Conservation (phyloP, 2,329 filamentous ascomycete genomes). For the Diplodia seriata region DNA sequence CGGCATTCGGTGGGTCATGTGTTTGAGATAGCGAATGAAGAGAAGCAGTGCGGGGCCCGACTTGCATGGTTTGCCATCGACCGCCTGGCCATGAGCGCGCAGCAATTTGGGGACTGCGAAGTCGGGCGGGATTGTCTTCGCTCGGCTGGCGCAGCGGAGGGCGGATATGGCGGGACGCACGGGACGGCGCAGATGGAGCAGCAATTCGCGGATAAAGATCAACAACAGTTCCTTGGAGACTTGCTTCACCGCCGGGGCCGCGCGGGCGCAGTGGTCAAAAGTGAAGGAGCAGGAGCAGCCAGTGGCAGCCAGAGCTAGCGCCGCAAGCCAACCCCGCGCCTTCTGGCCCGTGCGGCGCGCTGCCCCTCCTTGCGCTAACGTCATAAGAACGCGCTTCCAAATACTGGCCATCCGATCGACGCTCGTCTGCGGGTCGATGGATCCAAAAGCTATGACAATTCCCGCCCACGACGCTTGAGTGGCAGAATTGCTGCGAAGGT, state of each 20-base stretch:
- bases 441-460: slow-evolving; percentile 1
- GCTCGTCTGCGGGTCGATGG: slow-evolving; percentile 18
- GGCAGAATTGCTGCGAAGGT: background rate
- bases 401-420: slow-evolving; percentile 4
- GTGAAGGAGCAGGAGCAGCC: background rate
- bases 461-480: too few species aligned
- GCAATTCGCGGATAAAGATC: too few species aligned
- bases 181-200: background rate
- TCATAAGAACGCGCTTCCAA: slow-evolving; percentile 15
- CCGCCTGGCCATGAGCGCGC: too few species aligned
- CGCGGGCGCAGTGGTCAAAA: background rate
- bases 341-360: slow-evolving; percentile 8
- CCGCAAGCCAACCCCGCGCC: slow-evolving; percentile 18
- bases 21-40: background rate
- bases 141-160: background rate
- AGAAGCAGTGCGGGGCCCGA: background rate
- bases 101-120: background rate
- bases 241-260: background rate
- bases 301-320: background rate
- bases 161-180: background rate
- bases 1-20: background rate
- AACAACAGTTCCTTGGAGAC: too few species aligned
- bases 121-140: background rate
- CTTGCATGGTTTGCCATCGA: background rate
- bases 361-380: slow-evolving; percentile 26